Evolutionary conservation across 306 rosid species (phyloP).

Genomic region (Psophocarpus tetragonolobus): DNA sequence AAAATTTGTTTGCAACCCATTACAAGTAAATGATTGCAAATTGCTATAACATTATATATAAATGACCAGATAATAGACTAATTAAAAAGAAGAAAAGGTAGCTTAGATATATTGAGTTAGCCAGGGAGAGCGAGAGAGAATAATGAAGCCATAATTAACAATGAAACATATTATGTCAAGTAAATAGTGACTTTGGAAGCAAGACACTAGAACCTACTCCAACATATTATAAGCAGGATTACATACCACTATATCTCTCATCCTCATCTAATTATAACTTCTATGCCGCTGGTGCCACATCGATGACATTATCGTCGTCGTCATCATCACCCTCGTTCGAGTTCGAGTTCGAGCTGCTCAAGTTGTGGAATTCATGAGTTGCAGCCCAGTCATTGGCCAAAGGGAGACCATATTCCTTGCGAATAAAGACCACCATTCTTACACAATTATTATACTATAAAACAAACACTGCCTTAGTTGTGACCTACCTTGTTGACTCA

Average conservation of each 20-base stretch:
- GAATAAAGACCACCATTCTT: slow-evolving; percentile 35
- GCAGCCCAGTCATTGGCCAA: neutral
- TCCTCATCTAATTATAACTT: no score
- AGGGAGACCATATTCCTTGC: slow-evolving; percentile 24
- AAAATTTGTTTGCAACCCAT: neutral
- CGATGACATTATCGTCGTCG: slow-evolving; percentile 33
- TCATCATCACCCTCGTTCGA: slow-evolving; percentile 40
- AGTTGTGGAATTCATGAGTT: neutral
- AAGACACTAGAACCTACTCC: neutral
- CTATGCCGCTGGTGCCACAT: slow-evolving; percentile 59
- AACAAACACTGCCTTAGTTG: neutral
- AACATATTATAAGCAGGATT: no score
- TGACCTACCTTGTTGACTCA: slow-evolving; percentile 32
- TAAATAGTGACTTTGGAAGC: neutral
- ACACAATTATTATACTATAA: neutral
- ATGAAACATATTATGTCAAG: neutral
- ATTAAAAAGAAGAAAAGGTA: neutral
- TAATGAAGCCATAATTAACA: neutral
- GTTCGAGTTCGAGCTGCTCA: neutral
- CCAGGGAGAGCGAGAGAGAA: neutral
- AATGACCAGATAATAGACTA: neutral
- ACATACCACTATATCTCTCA: no score
- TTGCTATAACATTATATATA: neutral
- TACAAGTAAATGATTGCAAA: neutral
- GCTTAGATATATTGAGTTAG: neutral